Conservation (phyloP, 129 eudicot species). For the Smallanthus sonchifolius region DNA sequence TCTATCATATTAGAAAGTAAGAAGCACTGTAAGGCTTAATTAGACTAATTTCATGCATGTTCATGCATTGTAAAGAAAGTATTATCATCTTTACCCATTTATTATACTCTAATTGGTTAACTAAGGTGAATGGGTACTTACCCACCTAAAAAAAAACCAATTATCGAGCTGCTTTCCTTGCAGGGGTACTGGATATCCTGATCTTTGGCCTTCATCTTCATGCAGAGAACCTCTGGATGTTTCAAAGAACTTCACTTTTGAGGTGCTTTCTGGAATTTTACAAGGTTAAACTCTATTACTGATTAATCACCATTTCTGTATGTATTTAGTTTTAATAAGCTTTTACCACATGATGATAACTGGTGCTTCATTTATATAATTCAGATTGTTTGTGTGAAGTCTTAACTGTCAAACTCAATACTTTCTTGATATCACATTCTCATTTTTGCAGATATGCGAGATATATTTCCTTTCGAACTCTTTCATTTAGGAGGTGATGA, state of each 20-base stretch:
- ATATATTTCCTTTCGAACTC: slow-evolving; percentile 87
- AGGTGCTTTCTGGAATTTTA: slow-evolving; percentile 74
- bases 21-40: not conserved
- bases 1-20: not conserved
- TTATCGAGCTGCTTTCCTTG: slow-evolving; percentile 16
- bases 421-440: not conserved
- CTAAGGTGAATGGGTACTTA: not conserved
- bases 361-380: not conserved
- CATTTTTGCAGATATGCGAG: slow-evolving; percentile 61
- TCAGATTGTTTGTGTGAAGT: not conserved
- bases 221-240: slow-evolving; percentile 94
- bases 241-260: slow-evolving; percentile 89
- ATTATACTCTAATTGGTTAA: not conserved
- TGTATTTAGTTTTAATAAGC: not conserved
- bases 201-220: slow-evolving; percentile 88
- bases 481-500: slow-evolving; percentile 99
- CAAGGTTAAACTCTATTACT: slow-evolving; percentile 44
- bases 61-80: not conserved
- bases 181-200: slow-evolving; percentile 98
- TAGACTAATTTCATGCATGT: not conserved
- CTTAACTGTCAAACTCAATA: not conserved
- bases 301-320: not conserved
- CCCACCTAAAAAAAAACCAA: not conserved
- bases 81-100: not conserved
- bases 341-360: not conserved